Base-by-base conservation (phyloP, 2,329 filamentous ascomycete genomes). In the Trichoderma endophyticum region DNA sequence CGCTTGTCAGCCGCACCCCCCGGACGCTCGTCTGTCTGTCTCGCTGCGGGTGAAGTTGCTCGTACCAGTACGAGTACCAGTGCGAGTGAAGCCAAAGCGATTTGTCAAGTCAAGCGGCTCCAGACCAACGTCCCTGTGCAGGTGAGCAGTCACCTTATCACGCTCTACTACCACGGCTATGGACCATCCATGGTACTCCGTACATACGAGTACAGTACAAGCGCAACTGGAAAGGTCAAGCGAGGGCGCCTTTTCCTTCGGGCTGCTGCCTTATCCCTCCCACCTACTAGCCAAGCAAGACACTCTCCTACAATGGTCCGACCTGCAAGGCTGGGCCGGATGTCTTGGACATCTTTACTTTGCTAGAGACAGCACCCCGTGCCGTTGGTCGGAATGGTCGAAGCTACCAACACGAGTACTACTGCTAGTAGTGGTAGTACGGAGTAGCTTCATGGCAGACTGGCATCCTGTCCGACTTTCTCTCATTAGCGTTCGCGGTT, bases 101-200 rank as follows among this genome's bases (percentile, higher is more conserved):
- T 51, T 69, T 51, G 66, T 69, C 66, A 61, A 36, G 34, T 51
- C 66, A 32, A 61, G 36, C 26, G 57, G 57, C 60, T 64, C 48
- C 32, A 34, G 26, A 30, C 68, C 68, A 71, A 57, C 60, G n/a
- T 59, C 57, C 48, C 21, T 32, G 32, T 64, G 68, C 68, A 71
- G 68, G 60, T 64, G 68, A 71, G 60, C 68, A 71, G 68, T 71
- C 68, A 59, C 56, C 59, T 63, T 11, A 57, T 32, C 59, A 57
- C 24, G 21, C 60, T 28, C 48, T 62, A 9, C 48, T 61, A 11
- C 57, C 21, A 57, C 39, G 30, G 65, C 18, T 24, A 18, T 12
- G 28, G 65, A 32, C 24, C 54, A 9, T 14, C 18, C 9, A 8
- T 43, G 18, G 39, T 43, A n/a, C 39, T 18, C 15, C 39, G 39